These are phyloP conservation scores for Penicillium angulare DNA, from an alignment of 495 filamentous ascomycete species.

Conservation along the genomic window DNA sequence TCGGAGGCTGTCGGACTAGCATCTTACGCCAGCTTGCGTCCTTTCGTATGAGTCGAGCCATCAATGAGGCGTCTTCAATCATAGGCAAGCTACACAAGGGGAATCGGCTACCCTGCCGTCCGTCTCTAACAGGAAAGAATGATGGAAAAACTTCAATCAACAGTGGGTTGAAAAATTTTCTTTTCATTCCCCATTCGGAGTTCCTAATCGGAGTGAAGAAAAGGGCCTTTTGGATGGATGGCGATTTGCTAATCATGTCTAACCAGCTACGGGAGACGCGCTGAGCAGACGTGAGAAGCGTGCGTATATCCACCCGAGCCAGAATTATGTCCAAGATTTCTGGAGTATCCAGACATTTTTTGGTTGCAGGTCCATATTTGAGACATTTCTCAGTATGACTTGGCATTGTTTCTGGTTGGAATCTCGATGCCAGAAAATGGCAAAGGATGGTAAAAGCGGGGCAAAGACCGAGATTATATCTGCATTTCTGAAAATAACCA, in stretches of 20 bases:
- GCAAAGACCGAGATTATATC: no score
- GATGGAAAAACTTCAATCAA: background rate
- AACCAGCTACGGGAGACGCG: slow-evolving; percentile 17
- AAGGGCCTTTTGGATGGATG: slow-evolving; percentile 10
- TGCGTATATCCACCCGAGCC: no score
- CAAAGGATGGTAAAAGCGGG: no score
- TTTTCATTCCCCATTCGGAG: background rate
- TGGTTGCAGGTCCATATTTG: no score
- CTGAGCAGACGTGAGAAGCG: slow-evolving; percentile 5
- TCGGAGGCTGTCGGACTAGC: slow-evolving; percentile 25
- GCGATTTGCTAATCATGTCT: slow-evolving; percentile 6
- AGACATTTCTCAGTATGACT: no score
- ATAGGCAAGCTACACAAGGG: background rate
- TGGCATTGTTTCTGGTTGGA: no score
- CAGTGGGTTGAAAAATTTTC: slow-evolving; percentile 6
- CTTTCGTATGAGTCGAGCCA: background rate
- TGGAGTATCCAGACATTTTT: no score
- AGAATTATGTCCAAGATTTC: no score
- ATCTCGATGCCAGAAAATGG: no score
- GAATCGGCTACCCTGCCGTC: background rate
- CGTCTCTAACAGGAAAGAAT: background rate
- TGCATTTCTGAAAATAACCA: no score
- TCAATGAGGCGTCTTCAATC: background rate
- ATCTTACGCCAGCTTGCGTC: slow-evolving; percentile 19
- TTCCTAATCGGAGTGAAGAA: slow-evolving; percentile 12